Base-by-base conservation (phyloP, 1,284 basidiomycete genomes). In the Melampsora americana region DNA sequence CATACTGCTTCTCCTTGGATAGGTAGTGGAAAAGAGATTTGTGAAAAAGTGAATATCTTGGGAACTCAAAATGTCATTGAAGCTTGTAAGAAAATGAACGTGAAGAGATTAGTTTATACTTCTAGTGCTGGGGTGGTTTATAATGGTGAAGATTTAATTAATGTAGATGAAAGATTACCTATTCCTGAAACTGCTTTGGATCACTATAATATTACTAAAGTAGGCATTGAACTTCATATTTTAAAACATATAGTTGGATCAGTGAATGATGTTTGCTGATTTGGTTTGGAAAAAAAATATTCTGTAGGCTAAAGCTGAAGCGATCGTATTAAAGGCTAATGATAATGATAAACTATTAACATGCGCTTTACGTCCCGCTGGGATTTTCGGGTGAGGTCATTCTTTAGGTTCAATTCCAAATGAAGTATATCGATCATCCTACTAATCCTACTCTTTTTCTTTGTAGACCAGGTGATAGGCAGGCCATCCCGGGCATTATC, bases 141-240 rank as follows among this genome's bases (percentile, higher is more conserved):
- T 84, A 90, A 91, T 78, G 95, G 95, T 0, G 83, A 85, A 26
- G 80, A 84, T 78, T 86, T 95, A 65, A 87, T 92, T 79, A 90
- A 95, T 81, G 88, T 91, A 44, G 96, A 99, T 83, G 96, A 99
- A 84, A 89, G 95, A 20, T 83, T 92, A 68, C 88, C 89, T 0
- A 88, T 88, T 80, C 93, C 93, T 0, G 86, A 87, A 56, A 87
- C 87, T 64, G 87, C 90, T 1, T 86, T 95, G 82, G 95, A 98
- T 83, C 90, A 91, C 0, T 99, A 99, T 84, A 97, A 95, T 82
- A 91, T 92, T 79, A 95, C 93, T n/a, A 99, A 99, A 84, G 82
- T 82, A 59, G 7, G 3, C 12, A 39, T 44, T 42, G 28, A 4
- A n/a, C 2, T 39, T 64, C 42, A 39, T 42, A 20, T 35, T 35